phyloP scores from a whole-genome alignment of 2,329 filamentous ascomycete genomes.

The Orbilia ellipsospora region DNA sequence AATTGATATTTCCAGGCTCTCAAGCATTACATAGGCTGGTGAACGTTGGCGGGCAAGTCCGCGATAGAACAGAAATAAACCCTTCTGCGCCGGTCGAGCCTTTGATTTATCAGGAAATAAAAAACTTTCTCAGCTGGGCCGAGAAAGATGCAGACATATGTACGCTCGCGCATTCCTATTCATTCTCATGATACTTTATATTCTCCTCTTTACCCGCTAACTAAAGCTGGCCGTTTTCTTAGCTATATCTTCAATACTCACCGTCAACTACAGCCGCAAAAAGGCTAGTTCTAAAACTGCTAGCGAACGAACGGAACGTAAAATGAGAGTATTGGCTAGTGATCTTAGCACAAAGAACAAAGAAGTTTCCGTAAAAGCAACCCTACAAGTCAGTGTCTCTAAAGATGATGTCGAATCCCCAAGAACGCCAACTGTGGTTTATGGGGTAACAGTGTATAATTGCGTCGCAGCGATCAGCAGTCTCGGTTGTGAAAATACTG shows the following conservation, averaged over 20 bases:
- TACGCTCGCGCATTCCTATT: neutral
- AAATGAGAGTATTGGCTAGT: constrained; percentile 43
- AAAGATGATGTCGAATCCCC: neutral
- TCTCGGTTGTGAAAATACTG: constrained; percentile 21
- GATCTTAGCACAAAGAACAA: constrained; percentile 28
- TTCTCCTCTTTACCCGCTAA: neutral
- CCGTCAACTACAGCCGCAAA: constrained; percentile 45
- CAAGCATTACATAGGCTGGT: constrained; percentile 50
- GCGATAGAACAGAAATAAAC: constrained; percentile 51
- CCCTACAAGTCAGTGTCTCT: no score
- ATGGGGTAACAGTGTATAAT: constrained; percentile 48
- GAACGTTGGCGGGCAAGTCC: constrained; percentile 46
- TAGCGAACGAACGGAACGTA: constrained; percentile 44
- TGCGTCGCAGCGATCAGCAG: constrained; percentile 49
- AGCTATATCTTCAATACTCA: constrained; percentile 45
- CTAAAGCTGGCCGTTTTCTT: neutral
- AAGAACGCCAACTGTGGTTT: constrained; percentile 27
- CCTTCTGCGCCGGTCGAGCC: constrained; percentile 43
- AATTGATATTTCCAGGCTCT: constrained; percentile 23
- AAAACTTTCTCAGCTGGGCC: constrained; percentile 40
- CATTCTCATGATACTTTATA: neutral
- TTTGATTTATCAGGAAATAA: constrained; percentile 52
- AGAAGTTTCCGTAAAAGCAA: neutral
- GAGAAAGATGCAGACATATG: constrained; percentile 54
- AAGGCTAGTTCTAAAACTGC: constrained; percentile 32